Evolutionary conservation across 768 basidiomycete species (phyloP).

Genomic region (Neoboletus subvelutipes): DNA sequence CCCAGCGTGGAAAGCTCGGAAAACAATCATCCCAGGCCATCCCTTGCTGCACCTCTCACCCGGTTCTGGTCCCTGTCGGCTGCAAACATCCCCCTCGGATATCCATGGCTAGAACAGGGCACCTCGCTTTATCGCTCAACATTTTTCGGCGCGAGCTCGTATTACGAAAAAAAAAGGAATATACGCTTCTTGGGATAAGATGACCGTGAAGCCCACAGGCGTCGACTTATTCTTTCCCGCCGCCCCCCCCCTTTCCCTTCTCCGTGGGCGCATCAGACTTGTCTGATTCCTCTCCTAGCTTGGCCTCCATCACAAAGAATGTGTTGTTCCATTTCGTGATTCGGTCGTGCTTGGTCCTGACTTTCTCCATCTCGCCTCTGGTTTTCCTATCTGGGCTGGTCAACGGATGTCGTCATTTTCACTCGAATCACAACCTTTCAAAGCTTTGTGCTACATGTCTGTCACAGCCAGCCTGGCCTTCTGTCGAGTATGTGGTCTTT

Average conservation of each 20-base stretch:
- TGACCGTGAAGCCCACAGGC: constrained; percentile 1
- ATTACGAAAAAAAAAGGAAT: constrained; percentile 5
- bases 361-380: background rate
- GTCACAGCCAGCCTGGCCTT: background rate
- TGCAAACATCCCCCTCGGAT: constrained; percentile 16
- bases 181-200: constrained; percentile 4
- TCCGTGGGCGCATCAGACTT: constrained; percentile 21
- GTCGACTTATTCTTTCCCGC: background rate
- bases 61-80: constrained; percentile 11
- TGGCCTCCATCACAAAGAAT: constrained; percentile 16
- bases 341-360: constrained; percentile 19
- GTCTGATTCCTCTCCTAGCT: constrained; percentile 7
- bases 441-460: background rate
- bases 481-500: background rate
- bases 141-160: background rate
- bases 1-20: constrained; percentile 27
- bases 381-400: background rate
- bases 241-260: background rate
- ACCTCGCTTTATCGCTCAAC: background rate
- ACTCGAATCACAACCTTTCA: background rate
- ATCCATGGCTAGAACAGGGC: constrained; percentile 7
- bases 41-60: constrained; percentile 19
- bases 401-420: background rate
- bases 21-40: constrained; percentile 15
- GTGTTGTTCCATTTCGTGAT: background rate